Conservation (phyloP, 257 asterid species). For the Ligustrum vulgare region DNA sequence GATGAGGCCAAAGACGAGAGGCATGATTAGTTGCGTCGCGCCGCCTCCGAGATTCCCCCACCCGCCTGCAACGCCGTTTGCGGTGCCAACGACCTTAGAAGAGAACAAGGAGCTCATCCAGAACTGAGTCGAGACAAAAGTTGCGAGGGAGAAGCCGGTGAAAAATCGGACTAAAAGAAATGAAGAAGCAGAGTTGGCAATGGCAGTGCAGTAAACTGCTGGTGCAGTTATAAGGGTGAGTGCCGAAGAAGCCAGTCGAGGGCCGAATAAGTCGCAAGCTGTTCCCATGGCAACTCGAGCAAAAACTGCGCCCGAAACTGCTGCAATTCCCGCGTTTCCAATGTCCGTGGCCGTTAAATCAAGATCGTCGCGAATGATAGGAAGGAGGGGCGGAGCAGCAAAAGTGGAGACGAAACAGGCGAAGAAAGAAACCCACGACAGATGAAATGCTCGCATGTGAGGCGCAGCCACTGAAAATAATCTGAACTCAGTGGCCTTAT, state of each 20-base stretch:
- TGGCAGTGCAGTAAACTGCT: slow-evolving; percentile 60
- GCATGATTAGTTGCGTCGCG: slow-evolving; percentile 86
- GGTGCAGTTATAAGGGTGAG: slow-evolving; percentile 72
- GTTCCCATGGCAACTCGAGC: slow-evolving; percentile 87
- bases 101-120: slow-evolving; percentile 94
- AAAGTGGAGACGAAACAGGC: slow-evolving; percentile 89
- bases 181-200: slow-evolving; percentile 35
- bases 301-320: slow-evolving; percentile 83
- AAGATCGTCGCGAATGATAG: slow-evolving; percentile 81
- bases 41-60: slow-evolving; percentile 99
- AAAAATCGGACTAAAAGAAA: slow-evolving; percentile 72
- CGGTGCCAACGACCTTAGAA: slow-evolving; percentile 63
- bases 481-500: slow-evolving; percentile 60
- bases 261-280: slow-evolving; percentile 79
- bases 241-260: slow-evolving; percentile 68
- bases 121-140: slow-evolving; percentile 85
- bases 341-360: slow-evolving; percentile 73
- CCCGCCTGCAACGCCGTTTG: slow-evolving; percentile 81
- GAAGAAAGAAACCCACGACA: slow-evolving; percentile 84
- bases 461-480: slow-evolving; percentile 56
- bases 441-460: slow-evolving; percentile 87
- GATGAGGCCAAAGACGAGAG: slow-evolving; percentile 51
- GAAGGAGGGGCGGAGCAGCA: slow-evolving; percentile 83
- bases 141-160: slow-evolving; percentile 74
- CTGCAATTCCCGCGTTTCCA: slow-evolving; percentile 90